Evolutionary conservation across 352 stramenopile species (phyloP), one percentile per base, ranked within the genome.

Genomic region (Globisporangium apiculatum): DNA sequence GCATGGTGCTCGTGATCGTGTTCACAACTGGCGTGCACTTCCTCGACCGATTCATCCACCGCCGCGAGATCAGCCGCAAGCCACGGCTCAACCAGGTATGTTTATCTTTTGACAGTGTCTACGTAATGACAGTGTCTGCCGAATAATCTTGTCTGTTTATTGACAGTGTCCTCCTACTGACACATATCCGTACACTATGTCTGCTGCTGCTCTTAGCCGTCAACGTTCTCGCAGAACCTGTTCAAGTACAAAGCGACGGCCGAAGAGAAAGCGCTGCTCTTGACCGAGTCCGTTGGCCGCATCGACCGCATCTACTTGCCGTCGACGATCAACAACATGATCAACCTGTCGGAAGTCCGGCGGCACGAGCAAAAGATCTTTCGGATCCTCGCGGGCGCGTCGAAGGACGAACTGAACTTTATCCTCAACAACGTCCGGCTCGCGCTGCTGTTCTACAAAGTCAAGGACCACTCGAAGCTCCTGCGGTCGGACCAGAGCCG

Each of bases 401-500:
- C 95, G 36, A 89, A 96, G 45, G 89, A 97, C 57, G 95, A 98
- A 66, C 83, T 99, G 15, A 99, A 99, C 72, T 98, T 97, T 69
- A 89, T 99, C 38, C 70, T 99, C 52, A 89, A 86, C 62, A 87
- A 98, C 68, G 87, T 98, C 35, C 95, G 96, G 14, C 71, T 99
- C 11, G 94, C 91, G 15, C 83, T 98, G 53, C 76, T 99, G 1
- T 97, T 99, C 65, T 99, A 98, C 79, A 99, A 99, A 76, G 94
- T 99, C 52, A 99, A 99, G 67, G 89, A 96, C 63, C 77, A 89
- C 63, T 85, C 77, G 7, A 86, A 76, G 60, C 40, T 79, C 58
- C 42, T 80, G 47, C 76, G 83, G 7, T 72, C 83, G 15, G 82
- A 94, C 56, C 73, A 90, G 48, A 94, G 86, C 59, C 87, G 97